Evolutionary conservation across 2,329 filamentous ascomycete species (phyloP).

Genomic region (Xylariaceae sp.): DNA sequence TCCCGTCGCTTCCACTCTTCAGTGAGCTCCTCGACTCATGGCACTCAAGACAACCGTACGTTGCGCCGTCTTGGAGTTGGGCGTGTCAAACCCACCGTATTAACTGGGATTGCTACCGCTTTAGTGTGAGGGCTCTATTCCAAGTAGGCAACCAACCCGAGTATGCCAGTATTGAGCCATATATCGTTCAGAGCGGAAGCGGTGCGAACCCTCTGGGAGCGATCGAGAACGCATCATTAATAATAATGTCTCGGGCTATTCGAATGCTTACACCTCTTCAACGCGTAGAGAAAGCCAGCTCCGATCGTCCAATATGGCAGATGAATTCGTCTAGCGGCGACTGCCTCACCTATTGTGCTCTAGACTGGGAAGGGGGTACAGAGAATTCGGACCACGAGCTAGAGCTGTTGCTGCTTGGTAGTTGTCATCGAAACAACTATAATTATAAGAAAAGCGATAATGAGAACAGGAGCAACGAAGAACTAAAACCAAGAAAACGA

Average conservation of each 20-base stretch:
- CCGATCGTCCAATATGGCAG: not conserved
- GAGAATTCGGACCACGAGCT: not conserved
- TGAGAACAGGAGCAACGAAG: too few relatives aligned
- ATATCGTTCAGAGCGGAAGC: not conserved
- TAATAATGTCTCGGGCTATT: conserved; percentile 1
- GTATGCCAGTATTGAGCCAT: not conserved
- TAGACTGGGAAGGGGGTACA: conserved; percentile 1
- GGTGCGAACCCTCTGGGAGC: conserved; percentile 1
- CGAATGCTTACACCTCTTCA: not conserved
- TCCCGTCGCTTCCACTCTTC: not conserved
- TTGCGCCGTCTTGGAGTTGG: conserved; percentile 10
- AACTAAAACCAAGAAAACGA: not conserved
- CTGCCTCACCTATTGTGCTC: not conserved
- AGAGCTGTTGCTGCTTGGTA: conserved; percentile 2
- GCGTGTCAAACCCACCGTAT: not conserved
- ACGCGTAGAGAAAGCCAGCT: not conserved
- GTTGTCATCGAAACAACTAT: too few relatives aligned
- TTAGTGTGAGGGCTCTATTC: not conserved
- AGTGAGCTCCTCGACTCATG: not conserved
- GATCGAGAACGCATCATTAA: conserved; percentile 8
- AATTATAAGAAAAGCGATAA: too few relatives aligned
- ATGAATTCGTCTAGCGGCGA: not conserved
- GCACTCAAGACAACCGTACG: not conserved
- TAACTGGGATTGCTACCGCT: conserved; percentile 3
- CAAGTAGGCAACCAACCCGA: not conserved